Evolutionary conservation across 495 filamentous ascomycete species (phyloP), one percentile per base, ranked within the genome.

Genomic region (Penicilliopsis zonata): DNA sequence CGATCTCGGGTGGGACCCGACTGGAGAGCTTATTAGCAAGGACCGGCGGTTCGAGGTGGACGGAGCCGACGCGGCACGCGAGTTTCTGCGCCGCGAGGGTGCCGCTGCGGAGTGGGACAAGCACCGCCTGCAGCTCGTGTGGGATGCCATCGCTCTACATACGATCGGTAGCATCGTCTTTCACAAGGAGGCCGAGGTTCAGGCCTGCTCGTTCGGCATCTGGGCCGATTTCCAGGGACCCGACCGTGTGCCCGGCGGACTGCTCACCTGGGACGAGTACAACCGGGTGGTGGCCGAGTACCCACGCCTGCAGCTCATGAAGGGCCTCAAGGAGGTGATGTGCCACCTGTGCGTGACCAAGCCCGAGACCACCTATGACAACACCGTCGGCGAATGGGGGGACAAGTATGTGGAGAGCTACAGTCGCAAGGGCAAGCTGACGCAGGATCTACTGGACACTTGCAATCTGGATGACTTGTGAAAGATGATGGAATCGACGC

Each of bases 31-130:
- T 18, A 35, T 66, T 7, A 52, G 47, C 10, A 29, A 35, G 6
- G 64, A 69, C 42, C 66, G 64, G 33, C 53, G 70, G 3, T 74
- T 74, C 47, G 69, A 75, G 39, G 69, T 76, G 18, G 68, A 75
- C 34, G 53, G 69, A 24, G 70, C 69, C 5, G 57, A 67, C 36
- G 55, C 52, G 1, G 65, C 68, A 3, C 44, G 59, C 0, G 53
- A 52, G 0, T 74, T 68, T 31, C 31, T 72, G 2, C 17, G 28
- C 2, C 28, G 23, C 9, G 44, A 60, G 31, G 33, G 18, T 1
- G 31, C 13, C 10, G 41, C 43, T 2, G 30, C 22, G 5, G 26
- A 42, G 3, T 70, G 62, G 61, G 47, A 62, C 22, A 30, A 52
- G 24, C 43, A 46, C 13, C 43, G 57, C 1, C 16, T 59, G 1